phyloP scores from a whole-genome alignment of 192 early-diverging fungal genomes.

The Backusella tarrabulga region DNA sequence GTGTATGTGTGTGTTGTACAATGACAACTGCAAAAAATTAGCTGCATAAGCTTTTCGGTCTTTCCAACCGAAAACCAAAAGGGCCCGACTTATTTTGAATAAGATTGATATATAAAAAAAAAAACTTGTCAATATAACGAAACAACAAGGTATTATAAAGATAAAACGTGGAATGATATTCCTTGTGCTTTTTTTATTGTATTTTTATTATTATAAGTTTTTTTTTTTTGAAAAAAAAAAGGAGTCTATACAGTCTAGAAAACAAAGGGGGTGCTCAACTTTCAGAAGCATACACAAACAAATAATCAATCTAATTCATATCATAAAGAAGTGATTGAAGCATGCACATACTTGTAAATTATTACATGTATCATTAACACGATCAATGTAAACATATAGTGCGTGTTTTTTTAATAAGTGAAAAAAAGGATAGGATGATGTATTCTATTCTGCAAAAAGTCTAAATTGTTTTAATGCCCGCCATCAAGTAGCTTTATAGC shows the following conservation, averaged over 20 bases:
- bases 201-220: background rate
- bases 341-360: background rate
- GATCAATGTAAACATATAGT: background rate
- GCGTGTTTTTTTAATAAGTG: background rate
- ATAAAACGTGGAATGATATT: background rate
- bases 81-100: background rate
- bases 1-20: background rate
- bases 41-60: background rate
- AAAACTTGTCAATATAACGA: background rate
- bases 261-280: background rate
- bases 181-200: background rate
- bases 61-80: slow-evolving; percentile 1
- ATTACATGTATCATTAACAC: background rate
- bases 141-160: background rate
- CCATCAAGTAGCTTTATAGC: background rate
- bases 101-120: background rate
- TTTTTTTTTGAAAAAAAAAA: background rate
- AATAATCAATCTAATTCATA: background rate
- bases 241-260: background rate
- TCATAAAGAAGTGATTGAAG: background rate
- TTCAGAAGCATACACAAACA: background rate
- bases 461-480: background rate
- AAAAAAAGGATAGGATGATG: background rate
- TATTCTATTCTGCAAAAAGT: background rate
- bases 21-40: background rate